Percentiles rank a stretch among this genome's conserved stretches.
phyloP scores from a whole-genome alignment of 345 rosid genomes.

The Arabidopsis suecica region DNA sequence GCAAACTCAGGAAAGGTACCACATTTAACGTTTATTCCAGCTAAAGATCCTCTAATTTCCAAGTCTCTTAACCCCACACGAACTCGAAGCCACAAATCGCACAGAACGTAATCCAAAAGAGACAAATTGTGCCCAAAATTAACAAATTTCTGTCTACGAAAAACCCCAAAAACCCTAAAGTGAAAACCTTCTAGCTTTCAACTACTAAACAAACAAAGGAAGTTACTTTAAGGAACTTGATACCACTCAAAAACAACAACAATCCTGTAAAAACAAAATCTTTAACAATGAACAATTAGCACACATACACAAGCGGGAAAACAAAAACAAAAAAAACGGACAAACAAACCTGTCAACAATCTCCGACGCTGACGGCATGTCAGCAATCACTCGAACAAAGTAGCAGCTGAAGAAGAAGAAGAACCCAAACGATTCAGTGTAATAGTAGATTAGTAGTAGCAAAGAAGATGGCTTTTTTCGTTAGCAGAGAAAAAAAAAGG shows the following conservation, averaged over 20 bases:
- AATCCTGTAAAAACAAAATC: background rate
- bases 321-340: no score
- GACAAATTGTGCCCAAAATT: background rate
- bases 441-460: background rate
- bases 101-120: background rate
- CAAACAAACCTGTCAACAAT: constrained; percentile 49
- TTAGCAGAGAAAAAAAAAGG: background rate
- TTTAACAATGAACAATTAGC: background rate
- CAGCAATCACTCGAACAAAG: constrained; percentile 9
- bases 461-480: background rate
- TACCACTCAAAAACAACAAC: background rate
- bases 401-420: background rate
- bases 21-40: background rate
- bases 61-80: background rate
- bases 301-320: background rate
- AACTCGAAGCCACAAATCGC: background rate
- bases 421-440: background rate
- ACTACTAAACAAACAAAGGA: background rate
- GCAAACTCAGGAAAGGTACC: background rate
- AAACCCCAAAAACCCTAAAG: background rate
- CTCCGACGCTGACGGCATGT: constrained; percentile 43
- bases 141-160: background rate
- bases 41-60: background rate
- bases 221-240: background rate
- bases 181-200: constrained; percentile 18